Conservation (phyloP, 2,329 filamentous ascomycete species). For the Purpureocillium lavendulum region DNA sequence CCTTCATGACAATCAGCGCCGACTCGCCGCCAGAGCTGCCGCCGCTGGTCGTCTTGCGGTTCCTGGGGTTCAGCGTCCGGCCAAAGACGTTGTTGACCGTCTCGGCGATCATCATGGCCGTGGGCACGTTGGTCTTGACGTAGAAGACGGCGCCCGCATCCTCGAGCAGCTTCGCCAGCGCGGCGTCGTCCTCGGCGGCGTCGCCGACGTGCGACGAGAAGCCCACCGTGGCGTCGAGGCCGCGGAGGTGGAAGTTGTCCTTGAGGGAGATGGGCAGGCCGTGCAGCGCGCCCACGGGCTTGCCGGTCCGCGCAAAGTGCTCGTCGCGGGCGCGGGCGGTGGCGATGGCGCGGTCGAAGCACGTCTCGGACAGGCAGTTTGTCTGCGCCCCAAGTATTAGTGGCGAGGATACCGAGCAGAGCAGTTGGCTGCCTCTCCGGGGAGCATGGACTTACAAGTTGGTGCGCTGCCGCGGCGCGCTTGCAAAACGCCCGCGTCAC, state of each 20-base stretch:
- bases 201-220: constrained; percentile 54
- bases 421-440: neutral
- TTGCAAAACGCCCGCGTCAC: constrained; percentile 46
- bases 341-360: constrained; percentile 42
- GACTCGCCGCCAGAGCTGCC: constrained; percentile 61
- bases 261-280: constrained; percentile 59
- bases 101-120: constrained; percentile 62
- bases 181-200: constrained; percentile 37
- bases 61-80: constrained; percentile 52
- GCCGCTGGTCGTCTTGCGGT: constrained; percentile 50
- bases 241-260: constrained; percentile 58
- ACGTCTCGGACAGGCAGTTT: constrained; percentile 45
- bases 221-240: constrained; percentile 53
- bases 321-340: constrained; percentile 40
- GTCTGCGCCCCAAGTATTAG: constrained; percentile 18
- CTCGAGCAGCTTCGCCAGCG: constrained; percentile 30
- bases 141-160: constrained; percentile 45
- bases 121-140: constrained; percentile 50
- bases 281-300: constrained; percentile 54
- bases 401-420: too few species aligned
- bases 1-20: constrained; percentile 50
- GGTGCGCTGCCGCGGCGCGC: constrained; percentile 46
- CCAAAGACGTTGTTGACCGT: constrained; percentile 58
- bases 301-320: constrained; percentile 36
- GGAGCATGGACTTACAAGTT: constrained; percentile 37